These are phyloP conservation scores for Nicotiana undulata DNA, from an alignment of 257 asterid genomes.

Conservation along the genomic window DNA sequence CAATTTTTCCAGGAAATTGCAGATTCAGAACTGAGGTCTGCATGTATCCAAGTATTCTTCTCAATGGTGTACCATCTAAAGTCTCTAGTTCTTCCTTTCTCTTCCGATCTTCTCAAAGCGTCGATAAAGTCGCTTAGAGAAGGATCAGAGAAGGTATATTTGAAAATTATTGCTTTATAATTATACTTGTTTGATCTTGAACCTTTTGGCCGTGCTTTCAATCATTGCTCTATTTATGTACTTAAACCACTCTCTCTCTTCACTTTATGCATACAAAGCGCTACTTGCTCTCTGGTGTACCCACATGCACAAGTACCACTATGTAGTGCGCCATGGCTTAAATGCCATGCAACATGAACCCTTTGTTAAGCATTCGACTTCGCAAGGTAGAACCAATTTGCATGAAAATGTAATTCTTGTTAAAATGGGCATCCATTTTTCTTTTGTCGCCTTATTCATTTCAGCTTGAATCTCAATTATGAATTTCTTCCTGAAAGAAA, in stretches of 20 bases:
- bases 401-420: not conserved
- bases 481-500: not conserved
- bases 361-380: not conserved
- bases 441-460: not conserved
- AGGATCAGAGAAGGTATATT: slow-evolving; percentile 58
- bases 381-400: not conserved
- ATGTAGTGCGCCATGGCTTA: not conserved
- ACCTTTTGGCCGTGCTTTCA: not conserved
- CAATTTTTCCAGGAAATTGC: slow-evolving; percentile 32
- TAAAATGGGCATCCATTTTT: not conserved
- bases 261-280: not conserved
- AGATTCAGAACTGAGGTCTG: slow-evolving; percentile 57
- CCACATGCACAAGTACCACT: not conserved
- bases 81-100: slow-evolving; percentile 45
- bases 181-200: not conserved
- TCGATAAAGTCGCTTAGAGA: slow-evolving; percentile 59
- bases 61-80: slow-evolving; percentile 64
- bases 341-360: not conserved
- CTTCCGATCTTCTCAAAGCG: slow-evolving; percentile 43
- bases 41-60: slow-evolving; percentile 74
- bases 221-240: not conserved
- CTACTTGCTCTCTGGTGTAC: not conserved
- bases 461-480: not conserved
- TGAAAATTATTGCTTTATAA: not conserved
- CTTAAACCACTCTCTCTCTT: not conserved